Base-by-base conservation (phyloP, 768 basidiomycete genomes). In the Galerina marginata region DNA sequence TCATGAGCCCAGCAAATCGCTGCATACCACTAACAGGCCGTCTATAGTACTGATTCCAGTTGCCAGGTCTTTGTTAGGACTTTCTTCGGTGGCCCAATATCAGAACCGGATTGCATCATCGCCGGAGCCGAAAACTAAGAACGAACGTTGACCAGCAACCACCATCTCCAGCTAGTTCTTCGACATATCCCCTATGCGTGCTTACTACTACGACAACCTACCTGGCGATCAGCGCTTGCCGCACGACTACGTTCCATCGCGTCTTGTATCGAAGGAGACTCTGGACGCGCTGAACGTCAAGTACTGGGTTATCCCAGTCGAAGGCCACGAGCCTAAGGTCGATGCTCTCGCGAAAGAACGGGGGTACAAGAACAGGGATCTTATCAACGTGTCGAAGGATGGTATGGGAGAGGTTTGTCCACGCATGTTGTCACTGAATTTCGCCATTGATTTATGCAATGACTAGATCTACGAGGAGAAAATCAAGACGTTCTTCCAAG, bases 281-380 rank as follows among this genome's bases (percentile, higher is more conserved):
- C 83, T 97, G 38, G 63, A 73, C 1, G 62, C 73, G 26, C 74
- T 95, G 59, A 89, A 89, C 1, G 86, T 96, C 52, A 81, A 83
- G 58, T 80, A 86, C 69, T 89, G 87, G 86, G 72, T 75, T 29
- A 85, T 93, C 63, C 88, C 91, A 0, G 77, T 90, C 20, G 83
- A 87, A 2, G 80, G 80, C 0, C 81, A 89, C 60, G 81, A 88
- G 69, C 64, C 73, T 14, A 76, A 83, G 71, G 69, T 91, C 67
- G 81, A 95, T 64, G 78, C 65, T 12, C 74, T 95, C 57, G 91
- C 93, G 1, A 75, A 77, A 52, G 82, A 91, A 72, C 74, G 87
- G 20, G 85, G 81, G 14, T 96, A 96, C 81, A 93, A 91, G 77
- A 95, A 94, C 73, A 79, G 90, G 54, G 95, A 96, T 62, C 79